These are phyloP conservation scores for Scheffersomyces lignosus DNA, from an alignment of 805 yeast species.

Conservation along the genomic window DNA sequence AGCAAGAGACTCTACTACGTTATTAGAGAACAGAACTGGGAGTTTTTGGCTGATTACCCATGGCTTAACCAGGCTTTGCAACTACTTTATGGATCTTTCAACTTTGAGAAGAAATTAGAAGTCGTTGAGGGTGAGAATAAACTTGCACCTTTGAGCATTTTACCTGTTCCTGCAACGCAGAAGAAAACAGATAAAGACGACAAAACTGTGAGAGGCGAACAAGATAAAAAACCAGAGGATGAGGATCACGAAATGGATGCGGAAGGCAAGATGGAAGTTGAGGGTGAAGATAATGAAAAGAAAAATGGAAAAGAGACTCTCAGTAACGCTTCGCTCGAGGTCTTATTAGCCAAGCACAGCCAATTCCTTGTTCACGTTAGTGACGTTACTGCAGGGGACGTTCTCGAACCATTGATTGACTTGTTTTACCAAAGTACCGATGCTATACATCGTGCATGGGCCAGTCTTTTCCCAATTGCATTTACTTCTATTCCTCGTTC, in stretches of 20 bases:
- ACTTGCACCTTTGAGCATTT: slow-evolving; percentile 52
- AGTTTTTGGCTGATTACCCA: slow-evolving; percentile 83
- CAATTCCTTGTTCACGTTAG: slow-evolving; percentile 30
- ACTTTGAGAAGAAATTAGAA: slow-evolving; percentile 45
- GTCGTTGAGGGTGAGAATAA: slow-evolving; percentile 50
- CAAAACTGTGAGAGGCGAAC: slow-evolving; percentile 8
- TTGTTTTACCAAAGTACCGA: slow-evolving; percentile 79
- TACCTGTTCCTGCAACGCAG: slow-evolving; percentile 21
- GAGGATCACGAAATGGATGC: slow-evolving; percentile 10
- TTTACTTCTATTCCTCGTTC: slow-evolving; percentile 72
- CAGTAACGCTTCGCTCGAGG: no score
- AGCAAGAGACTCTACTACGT: slow-evolving; percentile 81
- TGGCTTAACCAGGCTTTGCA: slow-evolving; percentile 96
- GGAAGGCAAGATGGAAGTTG: slow-evolving; percentile 26
- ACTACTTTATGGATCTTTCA: slow-evolving; percentile 76
- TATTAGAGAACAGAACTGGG: slow-evolving; percentile 97
- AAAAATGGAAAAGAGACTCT: no score
- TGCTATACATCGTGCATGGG: slow-evolving; percentile 82
- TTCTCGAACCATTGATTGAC: slow-evolving; percentile 72
- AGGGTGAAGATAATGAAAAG: slow-evolving; percentile 17
- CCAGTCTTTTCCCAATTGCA: slow-evolving; percentile 76
- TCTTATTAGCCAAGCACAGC: slow-evolving; percentile 26
- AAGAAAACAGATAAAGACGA: slow-evolving; percentile 13
- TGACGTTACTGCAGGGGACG: slow-evolving; percentile 51
- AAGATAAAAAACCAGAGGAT: slow-evolving; percentile 22